Evolutionary conservation across 106 monocot genomes (phyloP), one percentile per base, ranked within the genome.

Genomic region (Amphibolis antarctica): DNA sequence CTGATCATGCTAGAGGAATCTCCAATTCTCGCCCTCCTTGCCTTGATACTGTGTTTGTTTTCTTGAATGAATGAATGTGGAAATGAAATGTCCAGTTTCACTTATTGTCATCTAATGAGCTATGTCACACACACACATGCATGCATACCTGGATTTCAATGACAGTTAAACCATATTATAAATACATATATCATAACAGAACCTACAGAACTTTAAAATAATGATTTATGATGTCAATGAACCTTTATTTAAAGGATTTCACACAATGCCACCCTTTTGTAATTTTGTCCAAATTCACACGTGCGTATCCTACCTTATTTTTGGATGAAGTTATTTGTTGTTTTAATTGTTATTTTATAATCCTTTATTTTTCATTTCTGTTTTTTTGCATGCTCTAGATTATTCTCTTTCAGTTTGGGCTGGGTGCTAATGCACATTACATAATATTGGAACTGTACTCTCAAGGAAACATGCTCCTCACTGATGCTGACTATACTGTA

Each of bases 381-480:
- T 29, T 17, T 6, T 5, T 15, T 50, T 25, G 45, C 31, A 23
- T 19, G 29, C 55, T 25, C 54, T 86, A 96, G 94, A 90, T 98
- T 55, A 75, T 98, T 46, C 63, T 91, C 53, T 98, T 98, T 60
- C 96, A 98, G 74, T 98, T 98, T 79, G 96, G 96, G 62, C 66
- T 87, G 73, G 96, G 96, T 46, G 60, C 62, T 5, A 87, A 82
- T 78, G 84, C 96, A 45, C 86, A 98, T 82, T 98, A 66, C 70
- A 60, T 98, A 42, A 98, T 98, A 78, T 64, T 90, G 63, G 90
- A 91, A 72, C 65, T 90, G 23, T 90, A 87, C 71, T 72, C 90
- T 26, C 90, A 98, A 72, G 96, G 90, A 74, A 98, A 98, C 74
- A 87, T 98, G 62, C 61, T 98, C 68, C 82, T 98, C 7, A 85